A percentile compares a stretch with the other conserved stretches of the same genome.
Evolutionary conservation across 1,284 basidiomycete species (phyloP).

Genomic region (Fomes fomentarius): DNA sequence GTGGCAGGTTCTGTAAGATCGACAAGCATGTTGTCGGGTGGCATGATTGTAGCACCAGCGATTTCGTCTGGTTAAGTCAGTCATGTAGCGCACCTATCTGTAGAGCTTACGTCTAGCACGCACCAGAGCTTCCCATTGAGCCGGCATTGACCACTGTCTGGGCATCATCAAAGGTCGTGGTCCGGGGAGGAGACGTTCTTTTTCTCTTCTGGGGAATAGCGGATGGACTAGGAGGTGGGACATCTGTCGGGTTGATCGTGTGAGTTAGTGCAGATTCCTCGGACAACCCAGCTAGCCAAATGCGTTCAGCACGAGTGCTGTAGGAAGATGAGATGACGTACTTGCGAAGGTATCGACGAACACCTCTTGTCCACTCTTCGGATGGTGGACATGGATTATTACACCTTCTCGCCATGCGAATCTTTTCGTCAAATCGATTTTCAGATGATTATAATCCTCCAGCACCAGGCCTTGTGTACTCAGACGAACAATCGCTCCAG

Average conservation of each 20-base stretch:
- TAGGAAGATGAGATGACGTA: no score
- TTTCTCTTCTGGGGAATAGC: slow-evolving; percentile 1
- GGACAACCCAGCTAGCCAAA: no score
- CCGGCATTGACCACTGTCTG: neutral
- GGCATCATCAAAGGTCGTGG: neutral
- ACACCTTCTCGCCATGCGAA: slow-evolving; percentile 13
- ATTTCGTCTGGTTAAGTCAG: neutral
- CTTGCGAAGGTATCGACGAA: neutral
- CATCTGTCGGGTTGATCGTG: neutral
- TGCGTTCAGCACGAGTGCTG: no score
- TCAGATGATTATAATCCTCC: neutral
- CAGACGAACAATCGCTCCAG: slow-evolving; percentile 15
- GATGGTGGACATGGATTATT: slow-evolving; percentile 2
- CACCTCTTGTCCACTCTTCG: slow-evolving; percentile 12
- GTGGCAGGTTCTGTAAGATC: neutral
- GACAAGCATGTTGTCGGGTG: neutral
- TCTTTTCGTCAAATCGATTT: slow-evolving; percentile 5
- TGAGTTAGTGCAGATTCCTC: no score
- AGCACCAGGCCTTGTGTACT: slow-evolving; percentile 5
- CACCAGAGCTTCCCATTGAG: neutral
- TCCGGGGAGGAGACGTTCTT: neutral
- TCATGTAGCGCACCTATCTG: neutral
- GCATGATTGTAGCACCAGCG: neutral
- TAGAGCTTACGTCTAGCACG: neutral
- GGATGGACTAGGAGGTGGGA: neutral